Base-by-base conservation (phyloP, 176 grass and related monocot genomes). In the Bolboschoenus planiculmis region DNA sequence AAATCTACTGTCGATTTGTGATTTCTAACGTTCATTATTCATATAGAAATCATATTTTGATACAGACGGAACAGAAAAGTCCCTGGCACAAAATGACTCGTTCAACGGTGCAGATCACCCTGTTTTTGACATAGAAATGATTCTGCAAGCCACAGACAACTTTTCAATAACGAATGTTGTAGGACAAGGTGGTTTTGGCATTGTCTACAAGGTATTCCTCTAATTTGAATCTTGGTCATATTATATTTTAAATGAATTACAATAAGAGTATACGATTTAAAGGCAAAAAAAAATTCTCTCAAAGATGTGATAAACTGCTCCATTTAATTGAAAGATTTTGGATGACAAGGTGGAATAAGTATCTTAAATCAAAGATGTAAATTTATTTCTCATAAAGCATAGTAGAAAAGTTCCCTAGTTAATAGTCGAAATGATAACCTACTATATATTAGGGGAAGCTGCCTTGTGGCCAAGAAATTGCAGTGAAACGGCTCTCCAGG, bases 401-500 rank as follows among this genome's bases (percentile, higher is more conserved):
- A 51, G 15, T 51, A 13, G 13, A 51, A n/a, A n/a, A n/a, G n/a
- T n/a, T n/a, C n/a, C n/a, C n/a, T n/a, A n/a, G n/a, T n/a, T n/a
- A n/a, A n/a, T n/a, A n/a, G n/a, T 11, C 15, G 47, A 51, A 51
- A 51, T 51, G 15, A 14, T 51, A 51, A 51, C 47, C 47, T 10
- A 14, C 13, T 51, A 51, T 51, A 16, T 67, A 9, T 39, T 67
- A 90, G 92, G 92, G 92, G 0, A 11, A 85, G 5, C 35, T 94
- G 57, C 18, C 53, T 36, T 64, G 87, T 46, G 92, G 92, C 0
- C 89, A 91, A 70, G 74, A 91, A 44, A 50, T 91, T 3, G 89
- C 89, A 0, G 92, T 94, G 18, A 94, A 90, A 86, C 85, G 89
- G 68, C 85, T 94, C 0, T 88, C 85, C 51, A 4, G 70, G 85